Conservation (phyloP, 306 rosid species). For the Ammopiptanthus mongolicus region DNA sequence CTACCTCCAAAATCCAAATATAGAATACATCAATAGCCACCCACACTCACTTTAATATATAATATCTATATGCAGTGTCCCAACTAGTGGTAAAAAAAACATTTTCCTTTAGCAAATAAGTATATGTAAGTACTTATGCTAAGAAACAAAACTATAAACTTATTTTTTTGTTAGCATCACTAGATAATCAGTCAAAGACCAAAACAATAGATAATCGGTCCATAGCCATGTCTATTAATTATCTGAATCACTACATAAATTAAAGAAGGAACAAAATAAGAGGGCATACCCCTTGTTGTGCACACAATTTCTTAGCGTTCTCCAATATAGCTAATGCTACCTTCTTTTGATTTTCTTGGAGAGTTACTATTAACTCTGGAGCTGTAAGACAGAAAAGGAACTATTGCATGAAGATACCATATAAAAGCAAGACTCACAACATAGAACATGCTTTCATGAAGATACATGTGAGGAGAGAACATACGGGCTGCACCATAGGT, state of each 20-base stretch:
- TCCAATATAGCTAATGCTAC: constrained; percentile 21
- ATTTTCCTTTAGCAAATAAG: too few species aligned
- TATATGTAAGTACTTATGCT: too few species aligned
- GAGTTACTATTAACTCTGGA: constrained; percentile 11
- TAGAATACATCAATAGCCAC: too few species aligned
- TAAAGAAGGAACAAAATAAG: neutral
- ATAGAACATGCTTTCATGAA: neutral
- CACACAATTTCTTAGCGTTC: constrained; percentile 29
- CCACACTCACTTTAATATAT: too few species aligned
- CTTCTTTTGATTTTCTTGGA: constrained; percentile 26
- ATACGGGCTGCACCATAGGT: constrained; percentile 19
- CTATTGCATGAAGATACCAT: neutral
- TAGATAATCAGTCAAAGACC: too few species aligned
- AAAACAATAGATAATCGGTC: too few species aligned
- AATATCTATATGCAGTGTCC: too few species aligned
- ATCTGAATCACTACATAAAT: neutral
- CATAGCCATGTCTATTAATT: neutral
- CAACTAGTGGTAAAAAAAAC: too few species aligned
- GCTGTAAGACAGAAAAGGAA: constrained; percentile 9
- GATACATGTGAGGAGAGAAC: neutral
- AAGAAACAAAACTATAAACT: too few species aligned
- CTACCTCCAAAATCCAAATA: too few species aligned
- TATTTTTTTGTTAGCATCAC: too few species aligned
- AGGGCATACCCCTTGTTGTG: constrained; percentile 24
- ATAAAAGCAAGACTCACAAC: neutral